Conservation (phyloP, 768 basidiomycete genomes). For the Mycena haematopus region DNA sequence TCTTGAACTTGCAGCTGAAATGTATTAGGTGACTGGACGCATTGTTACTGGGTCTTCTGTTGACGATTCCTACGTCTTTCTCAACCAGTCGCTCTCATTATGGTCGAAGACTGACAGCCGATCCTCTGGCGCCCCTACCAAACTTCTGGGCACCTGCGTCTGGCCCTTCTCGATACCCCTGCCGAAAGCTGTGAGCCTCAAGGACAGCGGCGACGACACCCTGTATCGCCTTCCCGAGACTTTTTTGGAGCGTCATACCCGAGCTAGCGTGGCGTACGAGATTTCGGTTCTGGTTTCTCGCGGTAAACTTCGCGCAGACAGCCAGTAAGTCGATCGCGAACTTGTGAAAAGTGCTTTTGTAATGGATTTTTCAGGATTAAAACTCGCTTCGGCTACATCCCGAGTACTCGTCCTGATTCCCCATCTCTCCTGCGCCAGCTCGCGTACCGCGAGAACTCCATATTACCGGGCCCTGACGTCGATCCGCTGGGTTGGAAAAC, state of each 20-base stretch:
- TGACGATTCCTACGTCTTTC: slow-evolving; percentile 51
- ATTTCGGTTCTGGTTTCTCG: slow-evolving; percentile 52
- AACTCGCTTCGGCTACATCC: slow-evolving; percentile 56
- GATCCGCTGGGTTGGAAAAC: slow-evolving; percentile 60
- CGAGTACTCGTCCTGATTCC: slow-evolving; percentile 27
- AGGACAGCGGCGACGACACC: slow-evolving; percentile 44
- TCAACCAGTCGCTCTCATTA: slow-evolving; percentile 49
- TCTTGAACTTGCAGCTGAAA: slow-evolving; percentile 4
- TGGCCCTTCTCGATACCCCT: slow-evolving; percentile 58
- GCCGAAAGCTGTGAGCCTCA: slow-evolving; percentile 48
- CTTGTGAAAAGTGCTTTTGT: neutral
- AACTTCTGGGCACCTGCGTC: slow-evolving; percentile 52
- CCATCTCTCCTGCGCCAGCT: slow-evolving; percentile 29
- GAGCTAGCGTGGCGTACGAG: slow-evolving; percentile 59
- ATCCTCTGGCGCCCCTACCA: slow-evolving; percentile 49
- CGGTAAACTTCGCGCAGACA: slow-evolving; percentile 55
- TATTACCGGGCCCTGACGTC: slow-evolving; percentile 27
- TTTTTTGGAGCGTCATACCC: slow-evolving; percentile 56
- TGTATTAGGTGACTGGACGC: slow-evolving; percentile 53
- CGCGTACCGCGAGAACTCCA: slow-evolving; percentile 26
- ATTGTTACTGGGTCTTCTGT: slow-evolving; percentile 55
- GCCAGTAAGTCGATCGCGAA: slow-evolving; percentile 42
- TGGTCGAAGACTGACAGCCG: slow-evolving; percentile 53
- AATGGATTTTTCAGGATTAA: slow-evolving; percentile 41
- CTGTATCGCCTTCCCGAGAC: slow-evolving; percentile 57